Conservation (phyloP, 495 filamentous ascomycete species). For the Penicillium mononematosum region DNA sequence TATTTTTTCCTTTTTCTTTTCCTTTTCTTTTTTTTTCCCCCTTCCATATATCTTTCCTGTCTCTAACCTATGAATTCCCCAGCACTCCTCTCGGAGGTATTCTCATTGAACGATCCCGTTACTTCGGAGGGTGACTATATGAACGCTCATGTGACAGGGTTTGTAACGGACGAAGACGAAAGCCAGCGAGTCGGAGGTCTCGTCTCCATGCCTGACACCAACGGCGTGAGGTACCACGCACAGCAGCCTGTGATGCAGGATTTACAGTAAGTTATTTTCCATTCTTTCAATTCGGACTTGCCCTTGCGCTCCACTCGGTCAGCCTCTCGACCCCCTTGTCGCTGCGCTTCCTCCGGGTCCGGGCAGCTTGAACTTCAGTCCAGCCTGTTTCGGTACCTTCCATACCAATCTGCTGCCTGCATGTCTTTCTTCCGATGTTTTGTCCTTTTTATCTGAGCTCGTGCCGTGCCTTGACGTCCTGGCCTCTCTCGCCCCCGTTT, state of each 20-base stretch:
- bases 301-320: conserved; percentile 37
- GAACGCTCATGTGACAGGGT: conserved; percentile 36
- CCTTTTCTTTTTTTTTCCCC: background rate
- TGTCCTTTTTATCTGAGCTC: conserved; percentile 22
- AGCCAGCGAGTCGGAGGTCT: conserved; percentile 44
- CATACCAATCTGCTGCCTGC: conserved; percentile 31
- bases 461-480: conserved; percentile 18
- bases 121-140: conserved; percentile 46
- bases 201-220: conserved; percentile 46
- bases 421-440: conserved; percentile 33
- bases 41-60: conserved; percentile 8
- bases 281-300: conserved; percentile 39
- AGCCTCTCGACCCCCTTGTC: conserved; percentile 40
- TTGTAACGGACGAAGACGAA: conserved; percentile 45
- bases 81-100: conserved; percentile 41
- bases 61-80: conserved; percentile 21
- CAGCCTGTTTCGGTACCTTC: conserved; percentile 34
- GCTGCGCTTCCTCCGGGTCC: conserved; percentile 38
- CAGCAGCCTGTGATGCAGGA: conserved; percentile 46
- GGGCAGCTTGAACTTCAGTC: conserved; percentile 33
- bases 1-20: conserved; percentile 9
- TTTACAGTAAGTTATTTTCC: conserved; percentile 47
- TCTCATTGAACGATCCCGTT: conserved; percentile 39
- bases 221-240: conserved; percentile 48
- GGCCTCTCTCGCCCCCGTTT: conserved; percentile 15